Conservation (phyloP, 371 early-diverging fungal species). For the Mucor indicus region DNA sequence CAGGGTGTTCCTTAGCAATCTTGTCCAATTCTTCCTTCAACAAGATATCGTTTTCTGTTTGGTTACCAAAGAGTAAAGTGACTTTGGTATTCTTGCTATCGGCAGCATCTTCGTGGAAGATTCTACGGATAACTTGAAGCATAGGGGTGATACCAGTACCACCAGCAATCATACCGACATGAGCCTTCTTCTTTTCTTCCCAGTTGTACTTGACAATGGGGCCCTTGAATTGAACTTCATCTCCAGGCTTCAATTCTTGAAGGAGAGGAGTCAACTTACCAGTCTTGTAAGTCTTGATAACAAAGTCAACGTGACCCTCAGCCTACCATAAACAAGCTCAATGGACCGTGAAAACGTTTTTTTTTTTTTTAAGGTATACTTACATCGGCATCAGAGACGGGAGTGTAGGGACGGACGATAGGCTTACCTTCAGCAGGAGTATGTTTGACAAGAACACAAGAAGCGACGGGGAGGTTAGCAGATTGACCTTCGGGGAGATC, state of each 20-base stretch:
- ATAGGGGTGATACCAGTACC: constrained; percentile 96
- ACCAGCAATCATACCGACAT: constrained; percentile 84
- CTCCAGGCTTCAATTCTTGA: constrained; percentile 77
- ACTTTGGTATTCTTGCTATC: constrained; percentile 83
- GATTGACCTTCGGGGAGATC: constrained; percentile 66
- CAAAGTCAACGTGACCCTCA: constrained; percentile 80
- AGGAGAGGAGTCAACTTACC: constrained; percentile 82
- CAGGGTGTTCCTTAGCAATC: constrained; percentile 65
- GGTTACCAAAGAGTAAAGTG: constrained; percentile 86
- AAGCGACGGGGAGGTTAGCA: constrained; percentile 74
- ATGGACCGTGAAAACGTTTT: not conserved
- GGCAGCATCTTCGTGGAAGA: constrained; percentile 60
- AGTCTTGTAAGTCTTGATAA: constrained; percentile 76
- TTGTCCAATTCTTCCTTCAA: constrained; percentile 78
- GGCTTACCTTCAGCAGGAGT: constrained; percentile 54
- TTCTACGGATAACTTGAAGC: constrained; percentile 73
- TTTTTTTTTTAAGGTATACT: not conserved
- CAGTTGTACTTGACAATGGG: constrained; percentile 86
- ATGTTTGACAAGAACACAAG: constrained; percentile 71
- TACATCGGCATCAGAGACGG: constrained; percentile 68
- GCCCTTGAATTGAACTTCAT: constrained; percentile 85
- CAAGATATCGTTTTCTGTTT: constrained; percentile 83
- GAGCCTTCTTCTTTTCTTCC: constrained; percentile 66
- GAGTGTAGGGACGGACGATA: constrained; percentile 91
- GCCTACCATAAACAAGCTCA: constrained; percentile 21